Conservation (phyloP, 2,329 filamentous ascomycete species). For the Aspergillus carbonarius region DNA sequence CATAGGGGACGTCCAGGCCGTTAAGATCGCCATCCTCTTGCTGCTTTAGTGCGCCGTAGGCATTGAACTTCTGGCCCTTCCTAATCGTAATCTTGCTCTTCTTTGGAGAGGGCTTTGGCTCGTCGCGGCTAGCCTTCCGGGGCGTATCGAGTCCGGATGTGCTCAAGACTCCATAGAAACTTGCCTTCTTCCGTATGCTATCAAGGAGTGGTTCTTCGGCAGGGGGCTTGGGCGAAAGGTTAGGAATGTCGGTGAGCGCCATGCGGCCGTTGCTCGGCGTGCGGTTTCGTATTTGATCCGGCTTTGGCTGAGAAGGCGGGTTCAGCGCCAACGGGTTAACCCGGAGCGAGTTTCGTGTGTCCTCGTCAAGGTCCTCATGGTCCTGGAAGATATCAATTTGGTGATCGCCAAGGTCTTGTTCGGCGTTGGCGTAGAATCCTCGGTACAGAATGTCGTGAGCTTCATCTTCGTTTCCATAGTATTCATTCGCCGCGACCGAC, state of each 20-base stretch:
- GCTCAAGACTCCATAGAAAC: conserved; percentile 41
- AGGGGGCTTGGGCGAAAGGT: conserved; percentile 31
- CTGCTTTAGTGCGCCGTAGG: conserved; percentile 37
- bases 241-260: conserved; percentile 35
- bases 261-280: conserved; percentile 31
- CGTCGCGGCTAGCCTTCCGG: conserved; percentile 23
- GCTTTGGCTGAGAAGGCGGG: conserved; percentile 40
- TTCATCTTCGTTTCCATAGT: conserved; percentile 34
- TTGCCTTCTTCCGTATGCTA: conserved; percentile 32
- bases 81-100: conserved; percentile 33
- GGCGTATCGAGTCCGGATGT: conserved; percentile 22
- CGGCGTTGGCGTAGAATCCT: conserved; percentile 24
- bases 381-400: conserved; percentile 36
- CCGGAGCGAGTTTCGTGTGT: conserved; percentile 19
- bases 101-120: conserved; percentile 21
- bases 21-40: conserved; percentile 29
- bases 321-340: conserved; percentile 49
- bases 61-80: conserved; percentile 32
- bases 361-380: conserved; percentile 30
- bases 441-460: conserved; percentile 18
- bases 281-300: conserved; percentile 23
- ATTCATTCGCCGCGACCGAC: conserved; percentile 35
- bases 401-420: conserved; percentile 39
- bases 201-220: conserved; percentile 28
- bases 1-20: conserved; percentile 6